A percentile compares a stretch with the other conserved stretches of the same genome.
Conservation (phyloP, 345 rosid species). For the Eucalyptus paniculata region DNA sequence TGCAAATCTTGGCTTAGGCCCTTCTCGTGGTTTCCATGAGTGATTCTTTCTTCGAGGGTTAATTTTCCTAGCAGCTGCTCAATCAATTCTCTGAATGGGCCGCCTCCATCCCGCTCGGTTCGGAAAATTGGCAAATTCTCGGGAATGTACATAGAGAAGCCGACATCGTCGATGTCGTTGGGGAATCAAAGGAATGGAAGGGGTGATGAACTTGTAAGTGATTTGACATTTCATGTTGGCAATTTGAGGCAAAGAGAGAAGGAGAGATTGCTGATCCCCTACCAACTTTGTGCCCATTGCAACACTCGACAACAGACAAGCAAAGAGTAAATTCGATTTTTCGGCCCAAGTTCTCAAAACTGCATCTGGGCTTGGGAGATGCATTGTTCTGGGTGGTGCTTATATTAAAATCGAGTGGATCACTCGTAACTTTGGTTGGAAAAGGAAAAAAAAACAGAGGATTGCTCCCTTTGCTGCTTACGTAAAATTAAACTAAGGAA, state of each 20-base stretch:
- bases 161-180: not conserved
- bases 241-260: not conserved
- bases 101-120: not conserved
- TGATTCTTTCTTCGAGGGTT: not conserved
- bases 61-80: not conserved
- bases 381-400: not conserved
- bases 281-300: not conserved
- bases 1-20: not conserved
- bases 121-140: not conserved
- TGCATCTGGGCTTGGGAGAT: not conserved
- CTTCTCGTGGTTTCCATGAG: not conserved
- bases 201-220: not conserved
- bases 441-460: not conserved
- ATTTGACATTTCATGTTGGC: not conserved
- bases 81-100: not conserved
- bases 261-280: not conserved
- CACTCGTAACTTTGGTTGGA: not conserved
- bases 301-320: not conserved
- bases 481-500: not conserved
- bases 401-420: not conserved
- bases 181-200: not conserved
- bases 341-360: not conserved
- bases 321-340: not conserved
- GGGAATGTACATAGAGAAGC: not conserved
- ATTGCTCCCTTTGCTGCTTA: not conserved